Evolutionary conservation across 2,329 filamentous ascomycete species (phyloP).

Genomic region (Epicoccum nigrum): DNA sequence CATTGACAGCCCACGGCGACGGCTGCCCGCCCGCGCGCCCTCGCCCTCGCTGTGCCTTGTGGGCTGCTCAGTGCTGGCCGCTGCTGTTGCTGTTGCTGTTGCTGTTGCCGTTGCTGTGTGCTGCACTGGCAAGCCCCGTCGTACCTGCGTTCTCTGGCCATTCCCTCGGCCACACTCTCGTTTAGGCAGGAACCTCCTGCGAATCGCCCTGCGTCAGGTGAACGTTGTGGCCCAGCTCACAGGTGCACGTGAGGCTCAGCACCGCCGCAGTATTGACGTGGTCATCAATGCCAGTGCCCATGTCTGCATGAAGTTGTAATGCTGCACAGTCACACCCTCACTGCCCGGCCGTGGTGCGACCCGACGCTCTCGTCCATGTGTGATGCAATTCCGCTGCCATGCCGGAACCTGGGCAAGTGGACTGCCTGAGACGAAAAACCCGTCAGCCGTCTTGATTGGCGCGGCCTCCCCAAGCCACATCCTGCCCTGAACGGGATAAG

Average conservation of each 20-base stretch:
- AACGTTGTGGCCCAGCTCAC: background rate
- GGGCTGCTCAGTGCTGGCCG: too few species aligned
- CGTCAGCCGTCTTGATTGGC: constrained; percentile 11
- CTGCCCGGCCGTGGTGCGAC: constrained; percentile 11
- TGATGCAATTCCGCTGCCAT: constrained; percentile 15
- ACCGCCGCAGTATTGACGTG: constrained; percentile 12
- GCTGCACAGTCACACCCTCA: constrained; percentile 9
- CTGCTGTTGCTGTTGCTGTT: background rate
- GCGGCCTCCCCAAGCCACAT: constrained; percentile 19
- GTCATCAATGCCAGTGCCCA: background rate
- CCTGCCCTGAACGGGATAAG: constrained; percentile 14
- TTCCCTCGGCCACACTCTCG: constrained; percentile 13
- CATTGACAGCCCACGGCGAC: background rate
- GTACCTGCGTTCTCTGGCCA: constrained; percentile 19
- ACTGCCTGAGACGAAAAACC: constrained; percentile 11
- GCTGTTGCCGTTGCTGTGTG: background rate
- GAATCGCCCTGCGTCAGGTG: constrained; percentile 12
- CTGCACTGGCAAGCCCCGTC: constrained; percentile 3
- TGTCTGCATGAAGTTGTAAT: constrained; percentile 3
- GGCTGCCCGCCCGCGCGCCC: background rate
- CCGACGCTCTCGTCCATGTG: constrained; percentile 6
- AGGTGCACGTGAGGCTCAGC: constrained; percentile 5
- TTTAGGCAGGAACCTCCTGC: constrained; percentile 18
- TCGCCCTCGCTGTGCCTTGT: background rate
- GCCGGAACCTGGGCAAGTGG: constrained; percentile 18